Evolutionary conservation across 2,329 filamentous ascomycete genomes (phyloP).

Genomic region (Rutstroemia sp.): DNA sequence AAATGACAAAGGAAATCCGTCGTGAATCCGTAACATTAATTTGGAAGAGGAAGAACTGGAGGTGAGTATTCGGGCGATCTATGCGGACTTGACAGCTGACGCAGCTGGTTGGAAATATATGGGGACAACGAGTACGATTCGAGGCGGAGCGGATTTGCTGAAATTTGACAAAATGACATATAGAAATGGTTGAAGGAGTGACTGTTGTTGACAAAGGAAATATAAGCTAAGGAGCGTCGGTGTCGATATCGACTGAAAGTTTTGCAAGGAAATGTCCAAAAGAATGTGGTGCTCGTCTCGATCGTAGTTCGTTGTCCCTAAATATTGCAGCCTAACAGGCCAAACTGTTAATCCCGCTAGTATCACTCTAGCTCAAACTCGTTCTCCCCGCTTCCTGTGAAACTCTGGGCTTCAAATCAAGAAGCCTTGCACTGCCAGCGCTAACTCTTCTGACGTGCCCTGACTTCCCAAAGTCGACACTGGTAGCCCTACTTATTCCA

Average conservation of each 20-base stretch:
- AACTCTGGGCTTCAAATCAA: conserved; percentile 54
- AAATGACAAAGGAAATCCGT: neutral
- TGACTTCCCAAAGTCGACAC: conserved; percentile 51
- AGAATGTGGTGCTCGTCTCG: conserved; percentile 28
- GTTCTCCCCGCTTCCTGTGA: conserved; percentile 44
- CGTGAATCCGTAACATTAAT: neutral
- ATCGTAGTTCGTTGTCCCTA: conserved; percentile 15
- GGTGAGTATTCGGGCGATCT: neutral
- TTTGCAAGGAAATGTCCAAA: conserved; percentile 18
- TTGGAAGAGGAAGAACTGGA: neutral
- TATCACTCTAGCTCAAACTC: conserved; percentile 18
- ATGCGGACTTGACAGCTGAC: neutral
- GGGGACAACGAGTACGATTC: neutral
- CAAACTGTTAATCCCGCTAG: neutral
- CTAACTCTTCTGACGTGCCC: conserved; percentile 64
- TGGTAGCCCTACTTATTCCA: conserved; percentile 56
- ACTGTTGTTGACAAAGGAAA: conserved; percentile 20
- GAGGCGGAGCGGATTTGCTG: neutral
- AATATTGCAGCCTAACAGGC: conserved; percentile 8
- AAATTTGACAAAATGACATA: neutral
- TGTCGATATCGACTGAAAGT: conserved; percentile 19
- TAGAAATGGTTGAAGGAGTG: conserved; percentile 31
- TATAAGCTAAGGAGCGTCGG: conserved; percentile 27
- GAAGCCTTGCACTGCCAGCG: conserved; percentile 67
- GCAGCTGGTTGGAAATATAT: neutral